Percentiles rank a stretch among this genome's conserved stretches.
Conservation (phyloP, 176 grass and related monocot genomes). For the Musa schizocarpa region DNA sequence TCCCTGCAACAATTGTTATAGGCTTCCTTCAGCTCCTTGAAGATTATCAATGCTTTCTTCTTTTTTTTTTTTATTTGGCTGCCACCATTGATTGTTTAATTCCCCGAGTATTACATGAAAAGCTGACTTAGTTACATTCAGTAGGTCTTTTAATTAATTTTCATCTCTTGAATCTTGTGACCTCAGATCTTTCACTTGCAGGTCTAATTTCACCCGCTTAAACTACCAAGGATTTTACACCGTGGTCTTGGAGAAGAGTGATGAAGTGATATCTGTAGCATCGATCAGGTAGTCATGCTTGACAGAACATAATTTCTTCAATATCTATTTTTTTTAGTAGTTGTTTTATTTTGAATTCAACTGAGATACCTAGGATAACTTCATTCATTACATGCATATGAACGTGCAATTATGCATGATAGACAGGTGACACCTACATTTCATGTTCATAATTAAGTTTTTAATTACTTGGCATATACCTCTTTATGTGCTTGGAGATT, state of each 20-base stretch:
- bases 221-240: slow-evolving; percentile 76
- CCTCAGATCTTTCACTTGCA: slow-evolving; percentile 24
- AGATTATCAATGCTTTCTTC: not conserved
- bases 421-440: too few relatives aligned
- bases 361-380: too few relatives aligned
- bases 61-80: not conserved
- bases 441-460: too few relatives aligned
- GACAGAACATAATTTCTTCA: not conserved
- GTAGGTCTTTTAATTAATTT: not conserved
- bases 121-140: not conserved
- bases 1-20: not conserved
- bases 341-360: not conserved
- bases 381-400: too few relatives aligned
- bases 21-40: not conserved
- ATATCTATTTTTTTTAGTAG: not conserved
- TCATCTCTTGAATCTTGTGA: slow-evolving; percentile 8
- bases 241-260: slow-evolving; percentile 55
- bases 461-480: too few relatives aligned
- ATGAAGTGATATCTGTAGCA: slow-evolving; percentile 56
- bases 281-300: slow-evolving; percentile 48
- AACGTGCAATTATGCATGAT: too few relatives aligned
- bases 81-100: not conserved
- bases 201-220: slow-evolving; percentile 58
- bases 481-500: too few relatives aligned
- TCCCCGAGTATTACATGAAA: not conserved